Evolutionary conservation across 148 eudicot genomes (phyloP), one percentile per base, ranked within the genome.

Genomic region (Linanthus parryae): DNA sequence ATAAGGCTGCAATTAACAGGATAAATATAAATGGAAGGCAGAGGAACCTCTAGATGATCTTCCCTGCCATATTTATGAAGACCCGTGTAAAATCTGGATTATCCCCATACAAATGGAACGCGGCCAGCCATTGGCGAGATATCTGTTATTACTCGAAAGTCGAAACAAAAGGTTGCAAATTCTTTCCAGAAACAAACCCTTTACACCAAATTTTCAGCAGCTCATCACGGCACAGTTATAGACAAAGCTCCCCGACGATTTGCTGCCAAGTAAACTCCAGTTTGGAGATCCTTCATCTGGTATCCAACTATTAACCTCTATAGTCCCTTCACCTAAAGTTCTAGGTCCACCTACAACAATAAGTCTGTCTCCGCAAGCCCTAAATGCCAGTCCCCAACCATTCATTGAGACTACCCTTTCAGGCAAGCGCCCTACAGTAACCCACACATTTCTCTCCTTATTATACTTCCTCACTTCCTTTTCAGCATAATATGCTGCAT

Each of bases 181-280:
- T n/a, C n/a, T n/a, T n/a, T n/a, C n/a, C n/a, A n/a, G n/a, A n/a
- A n/a, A n/a, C n/a, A n/a, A n/a, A n/a, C n/a, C n/a, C n/a, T n/a
- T n/a, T n/a, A n/a, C n/a, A n/a, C n/a, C n/a, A n/a, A n/a, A n/a
- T n/a, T n/a, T 44, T 90, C 77, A 90, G 77, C 97, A 90, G 39
- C 92, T 88, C 97, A 90, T 90, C 61, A 90, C 97, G 12, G 97
- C 92, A 63, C 97, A 90, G 41, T 85, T 90, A 68, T 80, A 90
- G 29, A 90, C 95, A 76, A 90, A 90, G 58, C 76, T 85, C 21
- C 81, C 81, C 0, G 83, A 80, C 17, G 57, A 81, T 66, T 90
- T 85, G 8, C 66, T 59, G 28, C 63, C 85, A 8, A 90, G 88
- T 75, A 83, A 43, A 2, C 48, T 70, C 97, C 97, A 90, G 16